Evolutionary conservation across 768 basidiomycete species (phyloP).

Genomic region (Boletus tylopilopsis): DNA sequence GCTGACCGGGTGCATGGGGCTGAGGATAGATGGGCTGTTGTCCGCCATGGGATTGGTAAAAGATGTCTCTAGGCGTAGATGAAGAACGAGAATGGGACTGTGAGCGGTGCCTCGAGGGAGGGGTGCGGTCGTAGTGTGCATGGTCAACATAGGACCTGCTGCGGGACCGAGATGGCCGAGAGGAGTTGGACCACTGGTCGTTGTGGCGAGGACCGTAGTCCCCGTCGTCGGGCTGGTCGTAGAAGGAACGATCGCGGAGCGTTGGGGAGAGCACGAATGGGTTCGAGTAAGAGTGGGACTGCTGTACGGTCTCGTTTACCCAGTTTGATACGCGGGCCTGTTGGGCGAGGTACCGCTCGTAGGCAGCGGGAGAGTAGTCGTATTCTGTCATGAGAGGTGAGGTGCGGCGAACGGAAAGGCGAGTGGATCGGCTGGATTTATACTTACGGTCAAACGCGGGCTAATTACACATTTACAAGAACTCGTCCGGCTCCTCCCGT

Average conservation of each 20-base stretch:
- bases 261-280: constrained; percentile 30
- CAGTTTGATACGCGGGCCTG: constrained; percentile 48
- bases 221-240: constrained; percentile 12
- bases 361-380: constrained; percentile 56
- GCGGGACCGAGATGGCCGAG: constrained; percentile 23
- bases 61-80: constrained; percentile 12
- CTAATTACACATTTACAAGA: too few relatives aligned
- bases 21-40: constrained; percentile 19
- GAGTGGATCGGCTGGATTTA: constrained; percentile 5
- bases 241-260: constrained; percentile 30
- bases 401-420: constrained; percentile 6
- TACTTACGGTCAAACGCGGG: too few relatives aligned
- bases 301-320: constrained; percentile 41
- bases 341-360: constrained; percentile 43
- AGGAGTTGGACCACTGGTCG: constrained; percentile 23
- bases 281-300: constrained; percentile 26
- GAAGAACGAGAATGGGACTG: constrained; percentile 26
- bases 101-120: constrained; percentile 17
- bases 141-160: constrained; percentile 25
- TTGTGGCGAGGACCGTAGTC: not conserved
- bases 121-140: constrained; percentile 14
- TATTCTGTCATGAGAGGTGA: constrained; percentile 50
- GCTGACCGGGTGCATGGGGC: constrained; percentile 9
- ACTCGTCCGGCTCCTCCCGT: not conserved
- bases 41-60: constrained; percentile 11